Evolutionary conservation across 306 rosid species (phyloP), one percentile per base, ranked within the genome.

Genomic region (Vigna hirtella): DNA sequence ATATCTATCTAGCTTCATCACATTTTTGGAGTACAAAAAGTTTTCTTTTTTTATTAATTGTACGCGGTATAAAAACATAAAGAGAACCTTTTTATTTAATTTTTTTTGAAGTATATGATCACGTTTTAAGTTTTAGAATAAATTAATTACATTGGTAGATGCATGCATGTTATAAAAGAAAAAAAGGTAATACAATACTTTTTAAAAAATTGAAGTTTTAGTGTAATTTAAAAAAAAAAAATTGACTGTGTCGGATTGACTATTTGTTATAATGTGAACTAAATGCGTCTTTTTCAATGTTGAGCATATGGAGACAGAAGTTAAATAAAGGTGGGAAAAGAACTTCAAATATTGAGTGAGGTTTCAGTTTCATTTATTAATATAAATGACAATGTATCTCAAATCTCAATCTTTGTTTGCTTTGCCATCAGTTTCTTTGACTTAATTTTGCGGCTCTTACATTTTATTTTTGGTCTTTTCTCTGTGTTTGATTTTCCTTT

Each of bases 391-490:
- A 57, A 45, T 12, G 28, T 11, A 36, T 40, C 18, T 57, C 62
- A 56, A 20, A 36, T 40, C 18, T 57, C 62, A 56, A 20, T 77
- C 66, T 18, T 65, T 18, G 34, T 77, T 63, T 45, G 28, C 16
- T 18, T 63, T 45, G 48, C 16, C 15, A 34, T 32, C 24, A 24
- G 48, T 65, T 65, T 9, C 57, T 72, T 73, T 78, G 80, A 78
- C 86, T 77, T 28, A 50, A 15, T 48, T 83, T 66, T 72, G 82
- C 79, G 76, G 83, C 79, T 77, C 59, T 16, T 28, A 47, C 61
- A 77, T 18, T 47, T 38, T 11, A 77, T 67, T 55, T 71, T 7
- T 51, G 61, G 38, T 9, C 38, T 45, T 45, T 47, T 40, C 34
- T n/a, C 16, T 59, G 5, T 30, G 7, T 63, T 75, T 74, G 1